Conservation (phyloP, 352 stramenopile genomes). For the Salisapilia sapeloensis region DNA sequence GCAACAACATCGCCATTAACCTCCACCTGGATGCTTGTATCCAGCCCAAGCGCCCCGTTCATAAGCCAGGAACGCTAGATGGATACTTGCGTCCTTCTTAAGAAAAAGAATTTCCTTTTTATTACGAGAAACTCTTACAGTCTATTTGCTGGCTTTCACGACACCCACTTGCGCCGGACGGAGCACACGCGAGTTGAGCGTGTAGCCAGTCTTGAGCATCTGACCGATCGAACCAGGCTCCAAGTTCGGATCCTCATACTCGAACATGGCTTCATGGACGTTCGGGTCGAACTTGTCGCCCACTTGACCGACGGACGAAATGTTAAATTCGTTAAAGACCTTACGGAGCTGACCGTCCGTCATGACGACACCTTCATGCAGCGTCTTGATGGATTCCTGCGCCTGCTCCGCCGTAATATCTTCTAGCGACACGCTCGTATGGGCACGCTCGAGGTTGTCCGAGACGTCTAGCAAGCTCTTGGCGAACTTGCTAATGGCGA, state of each 20-base stretch:
- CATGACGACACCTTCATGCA: slow-evolving; percentile 86
- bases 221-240: slow-evolving; percentile 87
- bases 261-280: slow-evolving; percentile 95
- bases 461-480: slow-evolving; percentile 95
- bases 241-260: slow-evolving; percentile 87
- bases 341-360: slow-evolving; percentile 92
- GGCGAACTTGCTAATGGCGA: slow-evolving; percentile 93
- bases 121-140: too few relatives aligned
- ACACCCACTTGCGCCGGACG: slow-evolving; percentile 92
- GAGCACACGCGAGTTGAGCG: slow-evolving; percentile 91
- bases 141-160: slow-evolving; percentile 45
- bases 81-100: too few relatives aligned
- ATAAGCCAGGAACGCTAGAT: too few relatives aligned
- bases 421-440: slow-evolving; percentile 77
- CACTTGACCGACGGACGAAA: slow-evolving; percentile 83
- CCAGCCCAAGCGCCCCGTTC: too few relatives aligned
- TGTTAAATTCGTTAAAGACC: slow-evolving; percentile 87
- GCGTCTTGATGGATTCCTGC: slow-evolving; percentile 42
- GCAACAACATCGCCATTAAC: slow-evolving; percentile 38
- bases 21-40: slow-evolving; percentile 43
- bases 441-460: slow-evolving; percentile 93
- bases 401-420: slow-evolving; percentile 52
- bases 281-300: slow-evolving; percentile 98
- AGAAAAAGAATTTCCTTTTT: too few relatives aligned
- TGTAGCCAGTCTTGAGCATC: slow-evolving; percentile 94